Evolutionary conservation across 768 basidiomycete species (phyloP), one percentile per base, ranked within the genome.

Genomic region (Collybia nuda): DNA sequence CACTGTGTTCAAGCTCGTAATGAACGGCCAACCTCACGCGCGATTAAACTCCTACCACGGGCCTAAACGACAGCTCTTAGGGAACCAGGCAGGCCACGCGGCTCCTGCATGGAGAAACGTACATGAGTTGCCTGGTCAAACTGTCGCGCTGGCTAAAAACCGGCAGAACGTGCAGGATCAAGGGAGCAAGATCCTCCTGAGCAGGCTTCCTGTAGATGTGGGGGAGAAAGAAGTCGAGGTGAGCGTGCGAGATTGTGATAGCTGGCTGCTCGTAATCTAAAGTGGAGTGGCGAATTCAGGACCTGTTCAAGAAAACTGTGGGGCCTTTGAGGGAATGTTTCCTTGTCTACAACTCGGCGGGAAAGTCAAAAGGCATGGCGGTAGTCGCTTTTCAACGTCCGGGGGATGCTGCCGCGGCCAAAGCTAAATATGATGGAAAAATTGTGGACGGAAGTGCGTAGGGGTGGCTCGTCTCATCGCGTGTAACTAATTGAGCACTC

Each of bases 291-390:
- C 35, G 22, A 36, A 38, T 18, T 47, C 58, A 91, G 89, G 84
- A 87, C 36, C 71, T 91, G 45, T 90, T 91, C 65, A 77, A 71
- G 54, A 89, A 85, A 65, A 91, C 89, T 0, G 76, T 91, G 19
- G 89, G 89, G 3, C 86, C 88, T 0, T 63, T 90, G 52, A 83
- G 76, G 61, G 87, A 90, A 36, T 75, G 71, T 22, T 86, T 90
- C 54, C 59, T 90, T 58, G 77, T 90, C 15, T 86, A 87, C 70
- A 91, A 90, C 64, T 82, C 80, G 2, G 32, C 32, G 24, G 88
- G 82, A 0, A 76, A 74, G 47, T 86, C 88, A 40, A 90, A 88
- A 60, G 89, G 89, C 17, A 90, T 90, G 88, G 88, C 89, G 2
- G 65, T 91, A 12, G 85, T 90, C 2, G 59, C 72, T 0, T 91